Evolutionary conservation across 2,329 filamentous ascomycete species (phyloP).

Genomic region (Hymenoscyphus albidus): DNA sequence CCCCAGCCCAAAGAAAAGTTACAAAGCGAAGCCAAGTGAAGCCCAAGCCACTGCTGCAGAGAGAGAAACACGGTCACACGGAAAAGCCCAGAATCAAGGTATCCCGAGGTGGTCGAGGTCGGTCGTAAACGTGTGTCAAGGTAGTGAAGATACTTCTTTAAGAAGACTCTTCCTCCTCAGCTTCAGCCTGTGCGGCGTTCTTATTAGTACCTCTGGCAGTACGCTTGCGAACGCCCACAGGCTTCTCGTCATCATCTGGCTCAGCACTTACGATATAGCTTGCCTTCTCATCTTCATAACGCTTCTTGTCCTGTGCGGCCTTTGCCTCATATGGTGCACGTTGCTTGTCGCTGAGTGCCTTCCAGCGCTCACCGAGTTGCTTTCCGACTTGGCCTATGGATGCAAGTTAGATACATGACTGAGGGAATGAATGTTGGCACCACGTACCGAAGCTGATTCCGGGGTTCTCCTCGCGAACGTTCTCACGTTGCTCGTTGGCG

Average conservation of each 20-base stretch:
- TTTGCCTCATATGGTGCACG: constrained; percentile 93
- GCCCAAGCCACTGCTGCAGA: constrained; percentile 13
- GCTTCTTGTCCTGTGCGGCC: constrained; percentile 96
- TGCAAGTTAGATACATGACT: constrained; percentile 15
- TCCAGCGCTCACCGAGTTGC: constrained; percentile 97
- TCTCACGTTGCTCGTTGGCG: constrained; percentile 98
- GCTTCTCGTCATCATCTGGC: background rate
- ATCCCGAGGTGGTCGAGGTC: constrained; percentile 9
- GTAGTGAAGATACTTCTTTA: constrained; percentile 23
- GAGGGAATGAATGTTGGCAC: constrained; percentile 35
- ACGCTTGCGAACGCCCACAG: constrained; percentile 21
- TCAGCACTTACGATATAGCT: constrained; percentile 73
- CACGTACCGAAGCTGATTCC: constrained; percentile 82
- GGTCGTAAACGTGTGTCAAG: constrained; percentile 22
- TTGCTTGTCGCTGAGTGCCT: constrained; percentile 90
- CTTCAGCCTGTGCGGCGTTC: constrained; percentile 46
- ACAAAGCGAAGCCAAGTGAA: constrained; percentile 17
- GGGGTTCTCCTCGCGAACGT: constrained; percentile 96
- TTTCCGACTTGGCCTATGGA: constrained; percentile 85
- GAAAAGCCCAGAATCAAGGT: constrained; percentile 14
- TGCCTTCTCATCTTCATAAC: constrained; percentile 97
- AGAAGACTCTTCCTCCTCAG: constrained; percentile 51
- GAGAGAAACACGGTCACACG: constrained; percentile 16
- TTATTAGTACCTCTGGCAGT: constrained; percentile 33
- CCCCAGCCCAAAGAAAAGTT: constrained; percentile 29